Evolutionary conservation across 768 basidiomycete species (phyloP).

Genomic region (Naganishia vishniacii): DNA sequence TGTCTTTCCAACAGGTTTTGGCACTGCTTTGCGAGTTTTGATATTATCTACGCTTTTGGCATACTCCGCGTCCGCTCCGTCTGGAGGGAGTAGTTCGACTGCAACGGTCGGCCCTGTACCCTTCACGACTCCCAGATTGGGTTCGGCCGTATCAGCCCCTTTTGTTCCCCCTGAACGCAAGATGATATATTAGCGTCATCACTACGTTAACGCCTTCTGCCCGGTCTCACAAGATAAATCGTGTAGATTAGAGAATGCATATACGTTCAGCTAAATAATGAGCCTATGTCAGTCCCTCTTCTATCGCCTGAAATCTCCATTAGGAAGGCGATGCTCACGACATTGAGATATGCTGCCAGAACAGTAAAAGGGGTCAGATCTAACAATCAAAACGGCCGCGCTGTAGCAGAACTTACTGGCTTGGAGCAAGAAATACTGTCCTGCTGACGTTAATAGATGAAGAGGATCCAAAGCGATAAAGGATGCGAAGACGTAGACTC

Average conservation of each 20-base stretch:
- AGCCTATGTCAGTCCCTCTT: not conserved
- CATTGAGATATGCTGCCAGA: slow-evolving; percentile 38
- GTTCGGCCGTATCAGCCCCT: slow-evolving; percentile 66
- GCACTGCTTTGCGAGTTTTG: slow-evolving; percentile 55
- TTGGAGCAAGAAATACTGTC: slow-evolving; percentile 79
- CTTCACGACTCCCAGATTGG: slow-evolving; percentile 71
- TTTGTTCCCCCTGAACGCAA: slow-evolving; percentile 71
- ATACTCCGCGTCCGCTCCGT: slow-evolving; percentile 76
- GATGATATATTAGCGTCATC: slow-evolving; percentile 37
- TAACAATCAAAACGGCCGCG: not conserved
- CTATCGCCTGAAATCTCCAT: not conserved
- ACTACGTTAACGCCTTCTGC: too few relatives aligned
- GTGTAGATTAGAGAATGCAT: slow-evolving; percentile 45
- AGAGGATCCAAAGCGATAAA: slow-evolving; percentile 87
- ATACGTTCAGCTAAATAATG: slow-evolving; percentile 49
- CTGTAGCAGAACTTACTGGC: slow-evolving; percentile 52
- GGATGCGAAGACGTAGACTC: slow-evolving; percentile 69
- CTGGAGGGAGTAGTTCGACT: slow-evolving; percentile 74
- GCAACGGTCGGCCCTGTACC: slow-evolving; percentile 75
- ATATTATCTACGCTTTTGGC: slow-evolving; percentile 75
- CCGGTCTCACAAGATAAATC: slow-evolving; percentile 28
- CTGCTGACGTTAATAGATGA: slow-evolving; percentile 85
- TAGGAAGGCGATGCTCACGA: not conserved
- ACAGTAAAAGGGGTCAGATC: not conserved
- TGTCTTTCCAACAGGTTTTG: slow-evolving; percentile 41